Evolutionary conservation across 495 filamentous ascomycete species (phyloP).

Genomic region (Daldinia bambusicola): DNA sequence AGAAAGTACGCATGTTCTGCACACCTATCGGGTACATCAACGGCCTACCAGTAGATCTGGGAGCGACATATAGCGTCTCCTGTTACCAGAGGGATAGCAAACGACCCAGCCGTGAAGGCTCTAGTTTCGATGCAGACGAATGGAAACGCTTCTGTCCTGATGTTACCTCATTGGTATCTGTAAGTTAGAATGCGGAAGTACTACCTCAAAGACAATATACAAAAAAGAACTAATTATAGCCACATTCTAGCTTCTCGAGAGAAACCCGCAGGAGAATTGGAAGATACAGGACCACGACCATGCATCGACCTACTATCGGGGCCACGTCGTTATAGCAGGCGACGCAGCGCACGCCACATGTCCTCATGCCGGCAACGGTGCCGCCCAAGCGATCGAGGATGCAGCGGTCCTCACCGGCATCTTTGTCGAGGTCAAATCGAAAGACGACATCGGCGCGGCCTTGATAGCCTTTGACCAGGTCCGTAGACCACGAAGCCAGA

Average conservation of each 20-base stretch:
- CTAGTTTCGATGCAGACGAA: not conserved
- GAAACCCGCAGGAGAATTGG: not conserved
- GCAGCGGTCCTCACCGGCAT: not conserved
- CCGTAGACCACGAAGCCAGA: not conserved
- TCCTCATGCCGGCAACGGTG: not conserved
- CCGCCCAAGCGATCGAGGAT: not conserved
- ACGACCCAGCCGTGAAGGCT: not conserved
- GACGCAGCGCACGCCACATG: not conserved
- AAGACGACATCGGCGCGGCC: not conserved
- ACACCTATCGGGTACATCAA: constrained; percentile 11
- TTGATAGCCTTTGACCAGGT: not conserved
- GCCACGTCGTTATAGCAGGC: not conserved
- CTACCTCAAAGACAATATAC: not conserved
- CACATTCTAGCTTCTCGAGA: not conserved
- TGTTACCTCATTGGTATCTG: not conserved
- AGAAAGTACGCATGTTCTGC: constrained; percentile 8
- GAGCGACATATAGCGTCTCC: constrained; percentile 4
- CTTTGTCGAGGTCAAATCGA: not conserved
- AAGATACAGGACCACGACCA: not conserved
- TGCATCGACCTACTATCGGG: not conserved
- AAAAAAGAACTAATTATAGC: not conserved
- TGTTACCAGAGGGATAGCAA: constrained; percentile 17
- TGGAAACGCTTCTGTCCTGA: not conserved
- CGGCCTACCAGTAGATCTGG: constrained; percentile 1
- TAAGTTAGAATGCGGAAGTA: not conserved